A percentile compares a stretch with the other conserved stretches of the same genome.
These are phyloP conservation scores for Candida verbasci DNA, from an alignment of 805 yeast genomes.

Conservation along the genomic window DNA sequence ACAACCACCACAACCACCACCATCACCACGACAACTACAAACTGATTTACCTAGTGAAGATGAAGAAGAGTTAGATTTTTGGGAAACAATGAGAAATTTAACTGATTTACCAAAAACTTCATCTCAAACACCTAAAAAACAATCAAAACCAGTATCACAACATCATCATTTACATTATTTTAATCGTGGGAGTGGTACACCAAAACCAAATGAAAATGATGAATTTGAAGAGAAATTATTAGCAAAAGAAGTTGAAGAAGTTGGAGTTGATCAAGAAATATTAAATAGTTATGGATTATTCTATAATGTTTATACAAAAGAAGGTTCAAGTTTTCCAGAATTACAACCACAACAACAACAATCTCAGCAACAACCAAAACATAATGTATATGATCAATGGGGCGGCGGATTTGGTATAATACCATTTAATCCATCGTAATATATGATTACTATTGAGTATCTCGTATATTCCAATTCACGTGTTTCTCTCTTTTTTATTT, in stretches of 20 bases:
- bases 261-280: constrained; percentile 31
- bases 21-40: too few relatives aligned
- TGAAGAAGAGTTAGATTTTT: constrained; percentile 65
- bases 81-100: constrained; percentile 63
- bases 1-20: constrained; percentile 6
- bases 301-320: constrained; percentile 32
- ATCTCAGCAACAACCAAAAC: constrained; percentile 6
- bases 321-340: constrained; percentile 23
- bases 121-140: constrained; percentile 9
- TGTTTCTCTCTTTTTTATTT: neutral
- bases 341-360: constrained; percentile 9
- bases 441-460: neutral
- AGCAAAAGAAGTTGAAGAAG: constrained; percentile 8
- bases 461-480: neutral
- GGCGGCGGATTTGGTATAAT: constrained; percentile 34
- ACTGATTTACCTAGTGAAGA: constrained; percentile 30
- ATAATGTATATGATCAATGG: constrained; percentile 25
- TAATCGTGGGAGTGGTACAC: constrained; percentile 9
- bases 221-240: constrained; percentile 16
- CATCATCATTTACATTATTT: constrained; percentile 48
- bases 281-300: constrained; percentile 34
- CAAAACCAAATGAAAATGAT: constrained; percentile 6
- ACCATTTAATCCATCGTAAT: constrained; percentile 40
- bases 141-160: constrained; percentile 43
- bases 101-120: constrained; percentile 29